Evolutionary conservation across 805 yeast genomes (phyloP), one percentile per base, ranked within the genome.

Genomic region (Jamesozyma gamospora): DNA sequence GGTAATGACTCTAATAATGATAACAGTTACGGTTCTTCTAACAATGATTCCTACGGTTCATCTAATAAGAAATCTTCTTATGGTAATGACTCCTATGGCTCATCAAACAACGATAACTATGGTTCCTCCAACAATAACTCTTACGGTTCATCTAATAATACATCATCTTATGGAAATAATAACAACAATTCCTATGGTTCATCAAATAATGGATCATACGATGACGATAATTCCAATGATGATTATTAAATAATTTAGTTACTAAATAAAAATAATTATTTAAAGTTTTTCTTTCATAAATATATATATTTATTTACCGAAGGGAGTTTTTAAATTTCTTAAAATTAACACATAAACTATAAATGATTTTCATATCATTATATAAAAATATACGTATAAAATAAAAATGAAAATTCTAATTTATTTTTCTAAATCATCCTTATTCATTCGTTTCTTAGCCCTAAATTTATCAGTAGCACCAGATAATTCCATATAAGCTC

Each of bases 51-150:
- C 25, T 60, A 56, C 46, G 48, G 44, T 39, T 45, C 50, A 17
- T 32, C 25, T 36, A 44, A 46, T 45, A 39, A 41, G 41, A 28
- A 44, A 21, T 47, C 49, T 38, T 51, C 57, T 4, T 46, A 47
- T 26, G 48, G 46, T n/a, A 39, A 42, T 27, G 41, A 38, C 32
- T 44, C 43, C 26, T 45, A 45, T 37, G 44, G 47, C 41, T 35
- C 47, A 34, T 56, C 62, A 28, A 58, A 52, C 43, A 64, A 64
- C 46, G 26, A 18, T 21, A 17, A 17, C 1, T 41, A 45, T 38
- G 51, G 55, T 11, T 41, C 43, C 45, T 40, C 43, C 45, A 41
- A 37, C 33, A 27, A 50, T 24, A 32, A 37, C n/a, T 41, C 47
- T 11, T 44, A 48, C 31, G 49, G 55, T 32, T 18, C 18, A 29